Evolutionary conservation across 2,329 filamentous ascomycete genomes (phyloP).

Genomic region (Coleophoma crateriformis): DNA sequence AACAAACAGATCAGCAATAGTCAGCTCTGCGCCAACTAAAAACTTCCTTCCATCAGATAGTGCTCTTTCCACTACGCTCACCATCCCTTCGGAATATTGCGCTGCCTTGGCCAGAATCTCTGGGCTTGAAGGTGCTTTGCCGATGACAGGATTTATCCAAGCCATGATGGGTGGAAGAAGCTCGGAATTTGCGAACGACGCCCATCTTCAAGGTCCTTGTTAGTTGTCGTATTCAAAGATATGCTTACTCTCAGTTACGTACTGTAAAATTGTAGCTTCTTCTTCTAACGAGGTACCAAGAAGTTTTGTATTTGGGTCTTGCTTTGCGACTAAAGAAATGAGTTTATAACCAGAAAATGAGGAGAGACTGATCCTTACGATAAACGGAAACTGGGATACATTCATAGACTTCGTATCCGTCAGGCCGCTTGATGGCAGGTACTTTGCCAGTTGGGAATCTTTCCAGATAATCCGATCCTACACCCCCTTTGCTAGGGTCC

Average conservation of each 20-base stretch:
- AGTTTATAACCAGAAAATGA: background rate
- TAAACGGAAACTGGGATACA: conserved; percentile 12
- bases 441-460: conserved; percentile 17
- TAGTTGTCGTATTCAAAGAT: background rate
- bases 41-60: conserved; percentile 11
- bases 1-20: conserved; percentile 16
- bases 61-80: conserved; percentile 12
- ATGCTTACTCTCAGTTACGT: background rate
- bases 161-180: conserved; percentile 17
- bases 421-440: conserved; percentile 12
- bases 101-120: conserved; percentile 12
- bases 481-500: conserved; percentile 15
- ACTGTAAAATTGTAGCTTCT: conserved; percentile 13
- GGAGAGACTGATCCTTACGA: background rate
- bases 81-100: conserved; percentile 11
- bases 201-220: conserved; percentile 7
- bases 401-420: conserved; percentile 14
- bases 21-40: conserved; percentile 11
- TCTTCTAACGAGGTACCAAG: conserved; percentile 11
- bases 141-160: conserved; percentile 16
- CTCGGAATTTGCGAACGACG: conserved; percentile 16
- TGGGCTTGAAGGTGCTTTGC: conserved; percentile 11
- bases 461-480: conserved; percentile 13
- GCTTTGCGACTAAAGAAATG: conserved; percentile 11
- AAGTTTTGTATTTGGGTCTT: conserved; percentile 13